Evolutionary conservation across 768 basidiomycete genomes (phyloP), one percentile per base, ranked within the genome.

Genomic region (Suillus subluteus): DNA sequence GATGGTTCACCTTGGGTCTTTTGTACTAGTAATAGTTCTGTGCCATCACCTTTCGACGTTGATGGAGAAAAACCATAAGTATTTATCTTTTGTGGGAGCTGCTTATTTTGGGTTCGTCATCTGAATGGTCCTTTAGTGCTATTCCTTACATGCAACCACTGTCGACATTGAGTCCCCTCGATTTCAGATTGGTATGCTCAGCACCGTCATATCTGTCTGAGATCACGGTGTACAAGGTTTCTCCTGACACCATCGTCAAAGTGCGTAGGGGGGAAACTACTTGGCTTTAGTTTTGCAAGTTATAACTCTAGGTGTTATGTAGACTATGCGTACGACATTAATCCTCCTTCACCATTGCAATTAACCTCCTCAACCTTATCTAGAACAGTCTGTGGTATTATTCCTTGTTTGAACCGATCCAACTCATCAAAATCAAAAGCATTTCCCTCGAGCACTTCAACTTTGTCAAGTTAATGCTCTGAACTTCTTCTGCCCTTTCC

Each of bases 161-260:
- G 32, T 32, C 32, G 50, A 65, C 30, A 26, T 26, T 26, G 26
- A 2, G 26, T 26, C 26, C 26, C 26, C 26, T 26, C 2, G 6
- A n/a, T 35, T 61, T 56, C 18, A 62, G n/a, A 18, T 30, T 46
- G 30, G 65, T 65, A 46, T n/a, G 9, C 11, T 48, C 9, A 48
- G n/a, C 11, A n/a, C n/a, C n/a, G 4, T 5, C n/a, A 1, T 9
- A 48, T 48, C 11, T 4, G 11, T 48, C 46, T 23, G 21, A n/a
- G n/a, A 23, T 48, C n/a, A 48, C 11, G 26, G 26, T 26, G 26
- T 26, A 26, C 26, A 26, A 26, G 26, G 8, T 54, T 54, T 0
- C 52, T 7, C 15, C 16, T 13, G 30, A 54, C 30, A 54, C 52
- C 2, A 32, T 54, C 6, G 52, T 18, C 52, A 54, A 54, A 32